Conservation (phyloP, 768 basidiomycete genomes). For the Mycena haematopus region DNA sequence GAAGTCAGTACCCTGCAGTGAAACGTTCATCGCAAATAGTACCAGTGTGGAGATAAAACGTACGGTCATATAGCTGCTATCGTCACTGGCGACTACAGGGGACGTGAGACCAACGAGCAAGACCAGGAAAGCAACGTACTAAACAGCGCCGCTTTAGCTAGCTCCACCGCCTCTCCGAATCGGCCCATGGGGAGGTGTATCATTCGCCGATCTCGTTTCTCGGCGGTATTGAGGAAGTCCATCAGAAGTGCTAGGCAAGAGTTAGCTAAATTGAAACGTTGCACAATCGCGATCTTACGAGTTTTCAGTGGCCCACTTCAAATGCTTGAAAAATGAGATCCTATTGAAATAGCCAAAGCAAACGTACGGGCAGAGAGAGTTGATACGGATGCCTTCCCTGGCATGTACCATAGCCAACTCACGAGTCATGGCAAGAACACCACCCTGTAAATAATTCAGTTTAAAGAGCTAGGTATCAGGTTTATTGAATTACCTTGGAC, state of each 20-base stretch:
- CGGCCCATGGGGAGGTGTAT: constrained; percentile 96
- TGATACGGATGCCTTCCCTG: constrained; percentile 93
- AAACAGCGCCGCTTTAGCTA: constrained; percentile 93
- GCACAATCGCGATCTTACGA: constrained; percentile 57
- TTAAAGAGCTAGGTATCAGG: constrained; percentile 14
- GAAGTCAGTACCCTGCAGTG: constrained; percentile 82
- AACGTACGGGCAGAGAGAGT: constrained; percentile 93
- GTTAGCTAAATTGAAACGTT: constrained; percentile 20
- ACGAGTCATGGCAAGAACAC: constrained; percentile 97
- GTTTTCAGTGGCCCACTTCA: constrained; percentile 92
- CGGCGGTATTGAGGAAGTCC: constrained; percentile 96
- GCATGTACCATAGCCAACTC: constrained; percentile 99
- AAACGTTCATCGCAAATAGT: constrained; percentile 6
- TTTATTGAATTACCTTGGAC: constrained; percentile 67
- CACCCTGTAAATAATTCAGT: constrained; percentile 61
- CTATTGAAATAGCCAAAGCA: not conserved
- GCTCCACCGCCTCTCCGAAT: constrained; percentile 96
- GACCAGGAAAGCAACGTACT: constrained; percentile 55
- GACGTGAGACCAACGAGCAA: constrained; percentile 8
- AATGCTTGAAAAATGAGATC: constrained; percentile 16
- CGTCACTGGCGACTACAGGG: constrained; percentile 82
- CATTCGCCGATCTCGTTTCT: constrained; percentile 91
- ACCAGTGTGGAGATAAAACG: constrained; percentile 32
- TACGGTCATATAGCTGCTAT: constrained; percentile 96
- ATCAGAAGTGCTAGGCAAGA: constrained; percentile 82